A percentile compares a stretch with the other conserved stretches of the same genome.
phyloP scores from a whole-genome alignment of 306 rosid species.

The Inga oerstediana region DNA sequence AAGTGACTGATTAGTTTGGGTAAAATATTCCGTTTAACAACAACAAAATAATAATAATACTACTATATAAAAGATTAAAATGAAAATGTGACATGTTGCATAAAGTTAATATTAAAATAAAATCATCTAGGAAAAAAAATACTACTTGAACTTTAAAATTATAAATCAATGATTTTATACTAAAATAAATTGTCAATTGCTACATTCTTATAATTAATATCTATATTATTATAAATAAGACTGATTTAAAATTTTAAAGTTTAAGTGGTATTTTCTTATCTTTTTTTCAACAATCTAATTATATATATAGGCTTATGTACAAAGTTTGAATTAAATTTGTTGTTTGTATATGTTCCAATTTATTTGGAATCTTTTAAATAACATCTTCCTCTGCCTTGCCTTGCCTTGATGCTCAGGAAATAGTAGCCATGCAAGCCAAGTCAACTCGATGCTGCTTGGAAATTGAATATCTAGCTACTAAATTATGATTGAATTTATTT shows the following conservation, averaged over 20 bases:
- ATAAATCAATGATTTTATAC: accelerated
- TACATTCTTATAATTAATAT: too few relatives aligned
- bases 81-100: background rate
- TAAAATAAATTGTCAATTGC: too few relatives aligned
- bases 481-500: background rate
- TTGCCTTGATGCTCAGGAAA: background rate
- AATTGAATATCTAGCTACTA: background rate
- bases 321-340: background rate
- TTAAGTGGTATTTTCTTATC: too few relatives aligned
- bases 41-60: background rate
- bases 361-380: background rate
- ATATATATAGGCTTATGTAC: background rate
- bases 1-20: background rate
- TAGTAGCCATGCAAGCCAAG: background rate
- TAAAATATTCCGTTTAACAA: background rate
- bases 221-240: too few relatives aligned
- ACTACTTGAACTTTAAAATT: too few relatives aligned
- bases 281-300: background rate
- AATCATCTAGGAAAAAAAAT: background rate
- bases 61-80: background rate
- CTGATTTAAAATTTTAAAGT: too few relatives aligned
- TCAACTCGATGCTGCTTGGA: background rate
- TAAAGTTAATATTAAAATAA: background rate
- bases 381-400: background rate
- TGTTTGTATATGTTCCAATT: background rate